phyloP scores from a whole-genome alignment of 148 eudicot species.

The Dysphania ambrosioides region DNA sequence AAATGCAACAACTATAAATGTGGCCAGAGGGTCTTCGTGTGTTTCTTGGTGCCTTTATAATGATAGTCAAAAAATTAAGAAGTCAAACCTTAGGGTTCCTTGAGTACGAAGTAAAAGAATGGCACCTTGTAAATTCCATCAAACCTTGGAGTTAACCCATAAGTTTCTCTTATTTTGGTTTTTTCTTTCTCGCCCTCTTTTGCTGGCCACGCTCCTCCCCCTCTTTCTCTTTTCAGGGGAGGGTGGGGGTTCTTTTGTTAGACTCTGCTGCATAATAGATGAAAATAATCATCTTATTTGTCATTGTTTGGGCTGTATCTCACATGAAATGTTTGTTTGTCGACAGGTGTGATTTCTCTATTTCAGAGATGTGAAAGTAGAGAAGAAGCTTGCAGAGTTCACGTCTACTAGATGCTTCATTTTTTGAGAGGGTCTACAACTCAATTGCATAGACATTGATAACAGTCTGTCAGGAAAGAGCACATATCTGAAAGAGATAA shows the following conservation, averaged over 20 bases:
- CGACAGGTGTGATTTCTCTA: slow-evolving; percentile 31
- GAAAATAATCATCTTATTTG: background rate
- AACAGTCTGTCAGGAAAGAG: background rate
- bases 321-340: slow-evolving; percentile 7
- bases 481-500: background rate
- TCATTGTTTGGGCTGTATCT: no score
- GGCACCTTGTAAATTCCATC: background rate
- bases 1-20: background rate
- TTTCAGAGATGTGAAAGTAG: slow-evolving; percentile 14
- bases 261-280: background rate
- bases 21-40: background rate
- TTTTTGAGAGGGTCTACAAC: no score
- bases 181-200: no score
- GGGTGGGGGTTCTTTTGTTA: background rate
- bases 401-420: no score
- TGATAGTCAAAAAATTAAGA: background rate
- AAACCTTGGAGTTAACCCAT: background rate
- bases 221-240: no score
- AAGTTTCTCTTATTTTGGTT: no score
- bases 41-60: no score
- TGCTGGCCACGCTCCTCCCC: background rate
- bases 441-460: background rate
- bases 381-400: slow-evolving; percentile 5
- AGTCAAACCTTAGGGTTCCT: background rate
- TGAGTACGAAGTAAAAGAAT: background rate